Conservation (phyloP, 176 grass and related monocot genomes). For the Aegilops longissima region DNA sequence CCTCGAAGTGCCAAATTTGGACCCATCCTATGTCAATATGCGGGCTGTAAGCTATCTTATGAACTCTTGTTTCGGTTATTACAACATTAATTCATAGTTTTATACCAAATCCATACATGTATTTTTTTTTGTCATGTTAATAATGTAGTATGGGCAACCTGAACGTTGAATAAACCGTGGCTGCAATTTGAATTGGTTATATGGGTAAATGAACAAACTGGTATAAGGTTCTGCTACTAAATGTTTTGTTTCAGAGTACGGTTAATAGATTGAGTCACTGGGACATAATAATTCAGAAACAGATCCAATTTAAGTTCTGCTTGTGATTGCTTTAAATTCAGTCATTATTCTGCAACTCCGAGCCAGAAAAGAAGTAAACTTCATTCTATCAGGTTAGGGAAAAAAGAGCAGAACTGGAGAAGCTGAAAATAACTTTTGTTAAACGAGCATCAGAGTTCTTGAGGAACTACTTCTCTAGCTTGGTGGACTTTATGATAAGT, state of each 20-base stretch:
- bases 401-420: constrained; percentile 76
- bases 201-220: not conserved
- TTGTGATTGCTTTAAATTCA: constrained; percentile 13
- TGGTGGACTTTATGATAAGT: constrained; percentile 99
- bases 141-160: constrained; percentile 15
- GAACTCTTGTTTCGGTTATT: constrained; percentile 11
- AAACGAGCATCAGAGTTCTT: constrained; percentile 89
- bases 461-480: constrained; percentile 89
- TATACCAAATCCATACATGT: not conserved
- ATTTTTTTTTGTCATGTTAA: constrained; percentile 32
- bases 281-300: not conserved
- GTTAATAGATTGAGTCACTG: not conserved
- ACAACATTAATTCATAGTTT: constrained; percentile 12
- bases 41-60: constrained; percentile 61
- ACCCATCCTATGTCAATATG: constrained; percentile 88
- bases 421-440: constrained; percentile 86
- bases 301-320: not conserved
- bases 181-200: not conserved
- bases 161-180: not conserved
- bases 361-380: not conserved
- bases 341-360: constrained; percentile 1
- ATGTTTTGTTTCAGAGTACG: not conserved
- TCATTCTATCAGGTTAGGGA: constrained; percentile 64
- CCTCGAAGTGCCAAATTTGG: constrained; percentile 88
- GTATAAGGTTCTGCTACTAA: not conserved